Evolutionary conservation across 768 basidiomycete species (phyloP).

Genomic region (Pleurotus ostreatus): DNA sequence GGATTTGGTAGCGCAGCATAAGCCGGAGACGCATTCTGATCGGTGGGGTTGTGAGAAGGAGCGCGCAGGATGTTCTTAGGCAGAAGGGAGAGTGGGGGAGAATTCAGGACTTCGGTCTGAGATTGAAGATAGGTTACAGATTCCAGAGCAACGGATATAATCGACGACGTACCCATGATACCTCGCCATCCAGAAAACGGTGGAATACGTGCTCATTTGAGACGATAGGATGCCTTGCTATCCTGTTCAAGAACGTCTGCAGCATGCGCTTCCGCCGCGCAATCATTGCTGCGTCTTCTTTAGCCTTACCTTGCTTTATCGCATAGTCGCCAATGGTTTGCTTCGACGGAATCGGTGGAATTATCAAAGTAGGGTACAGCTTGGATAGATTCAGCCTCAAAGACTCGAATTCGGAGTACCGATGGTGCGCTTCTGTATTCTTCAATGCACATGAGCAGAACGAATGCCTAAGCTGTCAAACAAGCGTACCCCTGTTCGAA

Average conservation of each 20-base stretch:
- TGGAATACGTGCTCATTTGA: slow-evolving; percentile 97
- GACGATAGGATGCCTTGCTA: slow-evolving; percentile 88
- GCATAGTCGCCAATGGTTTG: slow-evolving; percentile 96
- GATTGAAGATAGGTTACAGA: slow-evolving; percentile 4
- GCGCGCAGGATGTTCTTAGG: slow-evolving; percentile 97
- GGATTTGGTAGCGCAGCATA: slow-evolving; percentile 89
- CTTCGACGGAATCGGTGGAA: slow-evolving; percentile 97
- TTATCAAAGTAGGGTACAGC: slow-evolving; percentile 93
- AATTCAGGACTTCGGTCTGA: slow-evolving; percentile 89
- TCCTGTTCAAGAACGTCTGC: slow-evolving; percentile 89
- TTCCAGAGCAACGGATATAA: slow-evolving; percentile 2
- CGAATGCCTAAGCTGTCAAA: slow-evolving; percentile 6
- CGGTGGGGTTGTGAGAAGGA: slow-evolving; percentile 91
- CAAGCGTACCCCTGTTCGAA: slow-evolving; percentile 71
- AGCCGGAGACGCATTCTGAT: slow-evolving; percentile 63
- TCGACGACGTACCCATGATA: slow-evolving; percentile 76
- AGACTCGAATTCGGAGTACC: slow-evolving; percentile 98
- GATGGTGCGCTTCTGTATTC: slow-evolving; percentile 79
- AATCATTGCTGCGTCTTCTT: slow-evolving; percentile 92
- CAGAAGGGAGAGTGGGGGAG: slow-evolving; percentile 83
- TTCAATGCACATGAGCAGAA: slow-evolving; percentile 24
- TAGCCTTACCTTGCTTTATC: slow-evolving; percentile 93
- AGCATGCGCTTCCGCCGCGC: slow-evolving; percentile 90
- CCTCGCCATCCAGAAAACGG: slow-evolving; percentile 91
- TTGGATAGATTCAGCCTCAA: slow-evolving; percentile 78